These are phyloP conservation scores for Colletotrichum sp. DNA, from an alignment of 2,329 filamentous ascomycete genomes.

Conservation along the genomic window DNA sequence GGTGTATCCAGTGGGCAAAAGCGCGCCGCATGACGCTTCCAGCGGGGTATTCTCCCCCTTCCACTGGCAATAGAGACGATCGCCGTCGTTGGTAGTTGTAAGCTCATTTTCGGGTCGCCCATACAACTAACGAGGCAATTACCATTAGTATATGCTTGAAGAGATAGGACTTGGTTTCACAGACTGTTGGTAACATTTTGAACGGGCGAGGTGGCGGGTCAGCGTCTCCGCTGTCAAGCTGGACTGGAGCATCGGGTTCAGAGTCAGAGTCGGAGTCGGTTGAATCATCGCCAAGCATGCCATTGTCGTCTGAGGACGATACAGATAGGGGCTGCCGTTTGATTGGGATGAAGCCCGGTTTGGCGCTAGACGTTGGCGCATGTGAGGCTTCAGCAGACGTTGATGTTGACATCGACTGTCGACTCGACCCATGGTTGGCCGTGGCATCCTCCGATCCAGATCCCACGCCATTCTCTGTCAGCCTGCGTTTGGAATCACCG, in stretches of 20 bases:
- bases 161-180: background rate
- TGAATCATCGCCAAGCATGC: background rate
- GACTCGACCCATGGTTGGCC: background rate
- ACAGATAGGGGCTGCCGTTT: background rate
- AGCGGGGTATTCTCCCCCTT: background rate
- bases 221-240: background rate
- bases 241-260: background rate
- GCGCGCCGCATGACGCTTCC: slow-evolving; percentile 27
- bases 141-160: background rate
- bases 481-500: background rate
- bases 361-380: background rate
- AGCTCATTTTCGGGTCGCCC: background rate
- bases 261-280: background rate
- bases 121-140: background rate
- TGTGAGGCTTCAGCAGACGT: background rate
- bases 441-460: background rate
- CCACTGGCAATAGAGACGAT: background rate
- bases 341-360: background rate
- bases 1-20: slow-evolving; percentile 38
- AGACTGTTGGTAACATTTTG: background rate
- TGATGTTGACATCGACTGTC: background rate
- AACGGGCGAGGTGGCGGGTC: background rate
- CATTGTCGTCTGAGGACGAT: background rate
- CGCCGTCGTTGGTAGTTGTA: background rate
- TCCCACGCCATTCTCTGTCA: background rate